A percentile compares a stretch with the other conserved stretches of the same genome.
These are phyloP conservation scores for Durio zibethinus DNA, from an alignment of 345 rosid species.

Conservation along the genomic window DNA sequence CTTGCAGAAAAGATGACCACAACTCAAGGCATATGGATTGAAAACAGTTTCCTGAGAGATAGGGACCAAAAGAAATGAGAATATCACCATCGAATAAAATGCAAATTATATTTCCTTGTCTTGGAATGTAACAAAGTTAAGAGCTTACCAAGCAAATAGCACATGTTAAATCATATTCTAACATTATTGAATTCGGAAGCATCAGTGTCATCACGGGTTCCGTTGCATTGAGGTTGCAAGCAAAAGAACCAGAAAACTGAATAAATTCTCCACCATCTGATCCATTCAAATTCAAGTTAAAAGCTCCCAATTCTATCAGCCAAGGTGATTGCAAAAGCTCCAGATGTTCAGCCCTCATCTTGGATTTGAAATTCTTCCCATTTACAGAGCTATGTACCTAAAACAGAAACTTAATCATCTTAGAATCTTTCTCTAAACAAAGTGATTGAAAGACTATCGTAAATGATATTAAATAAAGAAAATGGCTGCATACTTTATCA, in stretches of 20 bases:
- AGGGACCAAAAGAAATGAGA: background rate
- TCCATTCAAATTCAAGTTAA: slow-evolving; percentile 60
- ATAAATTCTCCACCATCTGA: slow-evolving; percentile 41
- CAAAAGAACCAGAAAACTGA: slow-evolving; percentile 47
- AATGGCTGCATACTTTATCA: slow-evolving; percentile 55
- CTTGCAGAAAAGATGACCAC: slow-evolving; percentile 93
- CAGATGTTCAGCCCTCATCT: slow-evolving; percentile 73
- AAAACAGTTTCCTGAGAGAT: slow-evolving; percentile 67
- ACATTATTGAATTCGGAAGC: slow-evolving; percentile 54
- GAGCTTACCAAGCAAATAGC: slow-evolving; percentile 74
- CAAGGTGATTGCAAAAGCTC: slow-evolving; percentile 94
- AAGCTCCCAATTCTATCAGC: slow-evolving; percentile 91
- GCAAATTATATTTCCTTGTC: background rate
- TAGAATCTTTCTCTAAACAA: background rate
- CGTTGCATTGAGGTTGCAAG: slow-evolving; percentile 47
- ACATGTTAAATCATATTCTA: slow-evolving; percentile 74
- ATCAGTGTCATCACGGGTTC: slow-evolving; percentile 54
- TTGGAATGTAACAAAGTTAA: background rate
- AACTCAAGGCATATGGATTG: slow-evolving; percentile 74
- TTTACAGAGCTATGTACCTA: slow-evolving; percentile 79
- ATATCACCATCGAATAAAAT: background rate
- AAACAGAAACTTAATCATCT: slow-evolving; percentile 7
- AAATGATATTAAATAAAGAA: background rate
- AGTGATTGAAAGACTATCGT: background rate
- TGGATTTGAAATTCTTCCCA: slow-evolving; percentile 75